Percentiles rank a stretch among this genome's conserved stretches.
These are phyloP conservation scores for Phanerochaete carnosa DNA, from an alignment of 768 basidiomycete species.

Conservation along the genomic window DNA sequence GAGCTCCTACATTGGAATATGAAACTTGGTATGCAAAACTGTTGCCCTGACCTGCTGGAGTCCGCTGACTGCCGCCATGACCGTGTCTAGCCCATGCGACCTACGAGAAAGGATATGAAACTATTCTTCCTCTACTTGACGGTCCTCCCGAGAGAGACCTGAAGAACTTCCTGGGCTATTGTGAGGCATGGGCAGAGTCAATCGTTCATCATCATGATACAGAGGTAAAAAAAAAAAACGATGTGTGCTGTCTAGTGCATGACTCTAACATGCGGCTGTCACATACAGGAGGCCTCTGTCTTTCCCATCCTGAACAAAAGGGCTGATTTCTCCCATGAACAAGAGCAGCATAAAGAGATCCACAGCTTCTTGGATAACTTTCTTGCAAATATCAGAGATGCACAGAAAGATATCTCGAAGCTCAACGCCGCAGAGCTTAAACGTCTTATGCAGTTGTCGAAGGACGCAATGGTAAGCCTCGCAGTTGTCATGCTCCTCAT, in stretches of 20 bases:
- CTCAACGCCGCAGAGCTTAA: slow-evolving; percentile 30
- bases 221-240: no score
- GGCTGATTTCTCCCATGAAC: slow-evolving; percentile 36
- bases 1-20: slow-evolving; percentile 21
- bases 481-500: not conserved
- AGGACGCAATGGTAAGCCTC: slow-evolving; percentile 28
- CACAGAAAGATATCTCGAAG: slow-evolving; percentile 24
- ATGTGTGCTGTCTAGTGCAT: no score
- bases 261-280: no score
- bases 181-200: slow-evolving; percentile 33
- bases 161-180: slow-evolving; percentile 38
- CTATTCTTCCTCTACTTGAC: slow-evolving; percentile 31
- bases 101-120: slow-evolving; percentile 36
- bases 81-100: slow-evolving; percentile 29
- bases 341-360: slow-evolving; percentile 33
- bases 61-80: not conserved
- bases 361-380: slow-evolving; percentile 29
- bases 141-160: slow-evolving; percentile 34
- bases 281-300: slow-evolving; percentile 26
- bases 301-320: slow-evolving; percentile 35
- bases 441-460: slow-evolving; percentile 21
- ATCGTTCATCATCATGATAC: slow-evolving; percentile 35
- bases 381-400: slow-evolving; percentile 5
- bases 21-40: slow-evolving; percentile 16
- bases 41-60: no score